A percentile compares a stretch with the other conserved stretches of the same genome.
Evolutionary conservation across 2,329 filamentous ascomycete species (phyloP).

Genomic region (Ophiocordyceps camponoti-leonardi): DNA sequence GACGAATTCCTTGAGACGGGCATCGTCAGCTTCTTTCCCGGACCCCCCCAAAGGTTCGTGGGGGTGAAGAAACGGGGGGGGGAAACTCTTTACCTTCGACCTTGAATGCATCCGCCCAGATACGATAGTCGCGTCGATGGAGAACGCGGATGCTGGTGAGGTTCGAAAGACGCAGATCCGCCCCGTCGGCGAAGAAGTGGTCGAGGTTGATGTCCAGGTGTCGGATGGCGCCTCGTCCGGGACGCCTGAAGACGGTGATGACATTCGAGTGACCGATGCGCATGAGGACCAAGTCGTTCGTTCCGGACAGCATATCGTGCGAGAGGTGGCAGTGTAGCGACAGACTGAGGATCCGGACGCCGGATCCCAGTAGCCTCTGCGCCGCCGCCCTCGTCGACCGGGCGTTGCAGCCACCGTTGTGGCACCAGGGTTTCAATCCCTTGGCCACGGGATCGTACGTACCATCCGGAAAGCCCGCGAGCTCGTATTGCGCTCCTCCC

Average conservation of each 20-base stretch:
- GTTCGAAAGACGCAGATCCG: not conserved
- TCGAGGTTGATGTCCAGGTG: not conserved
- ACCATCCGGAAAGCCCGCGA: not conserved
- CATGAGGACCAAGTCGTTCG: not conserved
- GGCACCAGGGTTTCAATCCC: not conserved
- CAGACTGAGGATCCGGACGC: not conserved
- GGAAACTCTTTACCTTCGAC: too few species aligned
- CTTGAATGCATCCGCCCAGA: not conserved
- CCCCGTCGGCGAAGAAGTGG: not conserved
- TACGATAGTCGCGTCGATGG: not conserved
- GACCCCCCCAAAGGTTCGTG: too few species aligned
- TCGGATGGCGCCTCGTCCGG: not conserved
- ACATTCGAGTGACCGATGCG: not conserved
- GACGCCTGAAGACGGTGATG: not conserved
- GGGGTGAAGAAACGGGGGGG: too few species aligned
- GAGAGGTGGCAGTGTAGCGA: not conserved
- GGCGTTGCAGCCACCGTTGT: not conserved
- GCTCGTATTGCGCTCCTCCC: not conserved
- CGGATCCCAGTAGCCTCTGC: not conserved
- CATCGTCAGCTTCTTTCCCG: not conserved
- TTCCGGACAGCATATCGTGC: not conserved
- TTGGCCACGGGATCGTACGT: not conserved
- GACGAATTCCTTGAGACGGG: not conserved
- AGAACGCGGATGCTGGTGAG: not conserved
- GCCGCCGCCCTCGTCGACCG: not conserved